A percentile compares a stretch with the other conserved stretches of the same genome.
These are phyloP conservation scores for Aspergillus sp. DNA, from an alignment of 2,329 filamentous ascomycete genomes.

Conservation along the genomic window DNA sequence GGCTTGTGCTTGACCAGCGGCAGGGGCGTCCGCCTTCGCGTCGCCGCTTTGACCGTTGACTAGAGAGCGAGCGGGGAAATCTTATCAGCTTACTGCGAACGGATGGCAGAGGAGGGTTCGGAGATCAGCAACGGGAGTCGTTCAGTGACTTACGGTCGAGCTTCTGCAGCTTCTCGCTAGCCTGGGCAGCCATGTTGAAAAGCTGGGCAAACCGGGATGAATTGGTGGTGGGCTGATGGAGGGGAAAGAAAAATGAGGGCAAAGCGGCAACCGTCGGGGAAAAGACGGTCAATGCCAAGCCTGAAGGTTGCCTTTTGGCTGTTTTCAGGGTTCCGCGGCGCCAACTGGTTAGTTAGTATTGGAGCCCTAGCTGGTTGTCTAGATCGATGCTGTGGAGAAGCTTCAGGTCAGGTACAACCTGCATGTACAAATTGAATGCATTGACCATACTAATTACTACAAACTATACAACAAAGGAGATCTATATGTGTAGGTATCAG, in stretches of 20 bases:
- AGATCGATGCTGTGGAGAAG: not conserved
- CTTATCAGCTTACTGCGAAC: slow-evolving; percentile 22
- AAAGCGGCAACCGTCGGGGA: slow-evolving; percentile 9
- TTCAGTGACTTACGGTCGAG: slow-evolving; percentile 38
- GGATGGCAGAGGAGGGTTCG: not conserved
- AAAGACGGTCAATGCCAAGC: slow-evolving; percentile 15
- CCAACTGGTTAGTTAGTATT: not conserved
- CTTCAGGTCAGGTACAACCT: not conserved
- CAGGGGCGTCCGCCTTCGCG: slow-evolving; percentile 35
- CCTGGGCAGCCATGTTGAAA: slow-evolving; percentile 46
- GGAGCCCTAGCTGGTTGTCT: not conserved
- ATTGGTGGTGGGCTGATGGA: slow-evolving; percentile 25
- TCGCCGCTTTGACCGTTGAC: slow-evolving; percentile 43
- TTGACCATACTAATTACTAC: too few relatives aligned
- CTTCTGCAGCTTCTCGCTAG: slow-evolving; percentile 43
- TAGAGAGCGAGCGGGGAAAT: slow-evolving; percentile 21
- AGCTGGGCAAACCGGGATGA: slow-evolving; percentile 19
- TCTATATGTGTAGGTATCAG: too few relatives aligned
- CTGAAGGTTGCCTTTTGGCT: not conserved
- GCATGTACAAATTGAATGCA: not conserved
- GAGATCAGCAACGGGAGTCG: not conserved
- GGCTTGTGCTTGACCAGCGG: slow-evolving; percentile 39
- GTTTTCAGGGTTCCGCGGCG: not conserved
- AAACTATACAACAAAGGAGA: too few relatives aligned
- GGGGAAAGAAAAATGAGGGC: slow-evolving; percentile 22